A percentile compares a stretch with the other conserved stretches of the same genome.
These are phyloP conservation scores for Miamiensis avidus DNA, from an alignment of 169 alveolate species.

Conservation along the genomic window DNA sequence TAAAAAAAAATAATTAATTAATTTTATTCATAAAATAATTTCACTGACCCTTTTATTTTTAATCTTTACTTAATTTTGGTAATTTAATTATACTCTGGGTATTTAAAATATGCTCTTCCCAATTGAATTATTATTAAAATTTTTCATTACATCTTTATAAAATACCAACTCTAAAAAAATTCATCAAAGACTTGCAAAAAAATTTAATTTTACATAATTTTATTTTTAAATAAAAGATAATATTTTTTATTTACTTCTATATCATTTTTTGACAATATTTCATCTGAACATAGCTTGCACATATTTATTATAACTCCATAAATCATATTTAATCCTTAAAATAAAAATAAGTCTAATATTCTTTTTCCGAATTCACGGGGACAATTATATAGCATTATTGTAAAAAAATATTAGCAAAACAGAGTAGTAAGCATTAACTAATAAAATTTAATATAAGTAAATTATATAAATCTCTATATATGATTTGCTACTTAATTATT, in stretches of 20 bases:
- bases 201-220: no score
- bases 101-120: background rate
- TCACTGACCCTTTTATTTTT: no score
- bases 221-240: background rate
- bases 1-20: no score
- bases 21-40: no score
- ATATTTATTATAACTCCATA: background rate
- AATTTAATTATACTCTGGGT: no score
- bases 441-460: background rate
- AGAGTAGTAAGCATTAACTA: background rate
- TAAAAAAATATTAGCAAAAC: slow-evolving; percentile 20
- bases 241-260: background rate
- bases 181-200: background rate
- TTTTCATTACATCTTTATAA: background rate
- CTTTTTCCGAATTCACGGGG: slow-evolving; percentile 13
- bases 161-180: background rate
- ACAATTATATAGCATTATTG: slow-evolving; percentile 17
- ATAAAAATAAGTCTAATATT: slow-evolving; percentile 12
- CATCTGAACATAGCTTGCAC: background rate
- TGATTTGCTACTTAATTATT: background rate
- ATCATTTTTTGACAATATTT: background rate
- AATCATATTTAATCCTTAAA: background rate
- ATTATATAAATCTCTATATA: background rate
- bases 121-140: no score
- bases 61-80: no score